A percentile compares a stretch with the other conserved stretches of the same genome.
Evolutionary conservation across 2,329 filamentous ascomycete genomes (phyloP).

Genomic region (Monilinia fructigena): DNA sequence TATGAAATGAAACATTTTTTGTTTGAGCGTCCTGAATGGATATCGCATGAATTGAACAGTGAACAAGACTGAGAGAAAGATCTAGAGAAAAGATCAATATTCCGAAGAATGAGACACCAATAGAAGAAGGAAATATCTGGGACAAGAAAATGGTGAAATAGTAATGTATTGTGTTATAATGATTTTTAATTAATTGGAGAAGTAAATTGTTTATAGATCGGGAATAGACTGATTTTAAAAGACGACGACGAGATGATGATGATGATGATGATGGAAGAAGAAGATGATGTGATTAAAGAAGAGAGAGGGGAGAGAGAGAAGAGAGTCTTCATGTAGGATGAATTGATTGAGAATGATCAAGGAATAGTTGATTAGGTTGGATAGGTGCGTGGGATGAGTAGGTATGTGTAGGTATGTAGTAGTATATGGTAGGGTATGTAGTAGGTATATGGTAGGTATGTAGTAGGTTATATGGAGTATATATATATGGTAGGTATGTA

Average conservation of each 20-base stretch:
- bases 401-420: too few species aligned
- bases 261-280: neutral
- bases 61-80: neutral
- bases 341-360: too few species aligned
- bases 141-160: neutral
- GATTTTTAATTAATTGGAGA: neutral
- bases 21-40: constrained; percentile 16
- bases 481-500: too few species aligned
- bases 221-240: neutral
- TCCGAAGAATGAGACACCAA: neutral
- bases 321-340: too few species aligned
- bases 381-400: too few species aligned
- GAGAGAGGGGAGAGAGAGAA: neutral
- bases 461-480: too few species aligned
- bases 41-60: too few species aligned
- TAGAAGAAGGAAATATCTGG: neutral
- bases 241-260: neutral
- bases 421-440: too few species aligned
- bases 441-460: too few species aligned
- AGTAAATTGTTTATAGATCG: neutral
- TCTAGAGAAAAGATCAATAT: constrained; percentile 9
- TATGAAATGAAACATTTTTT: constrained; percentile 12
- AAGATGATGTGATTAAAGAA: neutral
- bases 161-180: neutral
- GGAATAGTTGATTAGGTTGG: too few species aligned